Percentiles rank a stretch among this genome's conserved stretches.
These are phyloP conservation scores for Salvia miltiorrhiza DNA, from an alignment of 257 asterid species.

Conservation along the genomic window DNA sequence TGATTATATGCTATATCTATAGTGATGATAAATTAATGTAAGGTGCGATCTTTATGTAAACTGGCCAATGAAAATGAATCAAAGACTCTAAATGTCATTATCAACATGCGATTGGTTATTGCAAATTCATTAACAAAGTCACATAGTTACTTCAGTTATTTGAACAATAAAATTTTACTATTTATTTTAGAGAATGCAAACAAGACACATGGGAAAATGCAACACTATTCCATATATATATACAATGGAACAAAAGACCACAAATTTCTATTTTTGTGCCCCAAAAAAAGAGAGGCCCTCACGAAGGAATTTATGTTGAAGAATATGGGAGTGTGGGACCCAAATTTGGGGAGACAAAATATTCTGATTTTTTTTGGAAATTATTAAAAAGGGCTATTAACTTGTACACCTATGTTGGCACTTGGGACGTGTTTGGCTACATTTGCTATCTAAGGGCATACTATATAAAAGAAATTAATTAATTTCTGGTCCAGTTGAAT, in stretches of 20 bases:
- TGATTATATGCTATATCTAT: no score
- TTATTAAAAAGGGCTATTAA: not conserved
- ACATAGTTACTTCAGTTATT: no score
- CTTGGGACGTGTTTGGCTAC: not conserved
- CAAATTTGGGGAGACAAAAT: not conserved
- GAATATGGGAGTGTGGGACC: not conserved
- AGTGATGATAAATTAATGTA: no score
- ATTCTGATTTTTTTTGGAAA: not conserved
- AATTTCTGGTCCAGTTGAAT: not conserved
- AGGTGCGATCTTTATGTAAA: no score
- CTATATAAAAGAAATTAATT: not conserved
- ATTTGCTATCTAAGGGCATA: not conserved
- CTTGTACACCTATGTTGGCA: not conserved
- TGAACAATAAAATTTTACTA: not conserved
- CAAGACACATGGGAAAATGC: not conserved
- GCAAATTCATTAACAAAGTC: no score
- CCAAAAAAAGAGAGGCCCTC: not conserved
- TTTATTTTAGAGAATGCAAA: not conserved
- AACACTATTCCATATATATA: not conserved
- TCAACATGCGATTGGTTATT: no score
- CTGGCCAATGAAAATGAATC: no score
- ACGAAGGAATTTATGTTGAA: not conserved
- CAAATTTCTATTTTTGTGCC: not conserved
- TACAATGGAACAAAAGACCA: not conserved
- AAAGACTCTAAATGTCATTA: no score